These are phyloP conservation scores for Melastoma candidum DNA, from an alignment of 441 rosid genomes.

Conservation along the genomic window DNA sequence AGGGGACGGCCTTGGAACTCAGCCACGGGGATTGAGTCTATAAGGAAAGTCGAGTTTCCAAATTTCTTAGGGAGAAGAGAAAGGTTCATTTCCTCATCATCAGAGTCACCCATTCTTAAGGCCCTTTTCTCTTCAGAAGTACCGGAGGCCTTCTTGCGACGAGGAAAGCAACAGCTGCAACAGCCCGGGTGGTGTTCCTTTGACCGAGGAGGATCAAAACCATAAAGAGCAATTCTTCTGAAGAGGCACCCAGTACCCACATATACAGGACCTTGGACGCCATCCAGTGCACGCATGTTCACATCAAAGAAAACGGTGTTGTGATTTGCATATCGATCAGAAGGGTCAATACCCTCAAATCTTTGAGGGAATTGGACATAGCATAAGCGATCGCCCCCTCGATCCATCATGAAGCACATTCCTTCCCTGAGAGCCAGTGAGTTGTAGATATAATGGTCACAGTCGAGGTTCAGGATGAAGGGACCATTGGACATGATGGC, in stretches of 20 bases:
- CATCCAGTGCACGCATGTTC: slow-evolving; percentile 93
- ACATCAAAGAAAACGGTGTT: slow-evolving; percentile 92
- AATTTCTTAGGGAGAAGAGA: slow-evolving; percentile 67
- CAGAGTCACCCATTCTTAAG: slow-evolving; percentile 87
- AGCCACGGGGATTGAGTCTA: slow-evolving; percentile 82
- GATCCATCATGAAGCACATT: slow-evolving; percentile 96
- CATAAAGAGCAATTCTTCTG: slow-evolving; percentile 76
- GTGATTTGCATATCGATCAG: slow-evolving; percentile 88
- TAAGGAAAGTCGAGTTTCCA: slow-evolving; percentile 71
- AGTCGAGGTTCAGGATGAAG: slow-evolving; percentile 83
- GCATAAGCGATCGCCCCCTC: slow-evolving; percentile 86
- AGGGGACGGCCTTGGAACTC: slow-evolving; percentile 94
- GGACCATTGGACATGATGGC: slow-evolving; percentile 95
- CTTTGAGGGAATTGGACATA: slow-evolving; percentile 92
- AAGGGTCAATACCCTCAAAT: slow-evolving; percentile 91
- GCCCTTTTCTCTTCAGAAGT: slow-evolving; percentile 69
- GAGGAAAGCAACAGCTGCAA: slow-evolving; percentile 62
- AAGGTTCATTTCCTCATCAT: slow-evolving; percentile 65
- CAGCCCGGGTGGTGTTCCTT: slow-evolving; percentile 70
- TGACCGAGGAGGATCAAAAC: slow-evolving; percentile 80
- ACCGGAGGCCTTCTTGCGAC: slow-evolving; percentile 49
- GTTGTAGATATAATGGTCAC: slow-evolving; percentile 89
- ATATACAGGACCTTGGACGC: slow-evolving; percentile 86
- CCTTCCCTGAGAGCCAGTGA: slow-evolving; percentile 85
- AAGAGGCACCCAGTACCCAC: slow-evolving; percentile 92